These are phyloP conservation scores for Exophiala dermatitidis DNA, from an alignment of 2,329 filamentous ascomycete species.

Conservation along the genomic window DNA sequence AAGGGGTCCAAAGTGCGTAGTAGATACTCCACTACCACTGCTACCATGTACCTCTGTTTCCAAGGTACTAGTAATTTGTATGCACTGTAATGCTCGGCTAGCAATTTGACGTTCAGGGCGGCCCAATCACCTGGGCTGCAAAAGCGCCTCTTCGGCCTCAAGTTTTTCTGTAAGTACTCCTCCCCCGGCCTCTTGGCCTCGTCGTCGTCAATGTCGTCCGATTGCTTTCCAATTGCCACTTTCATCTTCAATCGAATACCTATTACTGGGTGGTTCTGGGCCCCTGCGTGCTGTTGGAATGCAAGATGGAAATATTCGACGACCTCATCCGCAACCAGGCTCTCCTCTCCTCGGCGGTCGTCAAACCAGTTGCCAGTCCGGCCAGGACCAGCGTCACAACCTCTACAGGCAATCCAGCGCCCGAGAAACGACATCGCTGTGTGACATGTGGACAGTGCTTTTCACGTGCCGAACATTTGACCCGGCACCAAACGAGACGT, in stretches of 20 bases:
- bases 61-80: no score
- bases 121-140: no score
- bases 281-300: not conserved
- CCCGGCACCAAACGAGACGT: constrained; percentile 43
- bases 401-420: constrained; percentile 10
- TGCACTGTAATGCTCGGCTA: no score
- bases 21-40: no score
- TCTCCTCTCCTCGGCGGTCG: constrained; percentile 18
- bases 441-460: constrained; percentile 39
- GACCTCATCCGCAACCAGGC: constrained; percentile 20
- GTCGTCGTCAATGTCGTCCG: no score
- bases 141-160: no score
- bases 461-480: constrained; percentile 44
- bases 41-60: no score
- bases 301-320: constrained; percentile 19
- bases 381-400: not conserved
- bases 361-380: constrained; percentile 2
- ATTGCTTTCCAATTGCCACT: not conserved
- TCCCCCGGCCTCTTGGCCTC: no score
- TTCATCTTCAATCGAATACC: not conserved
- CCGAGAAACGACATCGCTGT: constrained; percentile 40
- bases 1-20: no score
- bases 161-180: no score
- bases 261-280: no score
- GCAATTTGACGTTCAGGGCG: no score